These are phyloP conservation scores for baker's yeast (Saccharomyces cerevisiae) DNA, from an alignment of 805 yeast genomes.

Conservation along the genomic window DNA sequence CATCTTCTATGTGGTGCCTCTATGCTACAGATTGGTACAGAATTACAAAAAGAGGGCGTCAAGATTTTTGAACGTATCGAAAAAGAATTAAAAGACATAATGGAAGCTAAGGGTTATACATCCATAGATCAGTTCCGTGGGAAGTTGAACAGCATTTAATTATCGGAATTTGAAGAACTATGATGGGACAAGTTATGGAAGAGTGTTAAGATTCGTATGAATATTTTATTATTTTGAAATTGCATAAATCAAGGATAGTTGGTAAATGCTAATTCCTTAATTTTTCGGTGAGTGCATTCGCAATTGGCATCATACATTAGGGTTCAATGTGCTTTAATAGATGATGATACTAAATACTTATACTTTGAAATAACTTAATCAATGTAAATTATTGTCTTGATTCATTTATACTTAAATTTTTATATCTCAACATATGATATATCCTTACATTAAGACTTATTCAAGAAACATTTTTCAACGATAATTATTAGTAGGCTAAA, in stretches of 20 bases:
- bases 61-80: slow-evolving; percentile 21
- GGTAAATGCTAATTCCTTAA: neutral
- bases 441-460: too few relatives aligned
- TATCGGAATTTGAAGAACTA: neutral
- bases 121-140: slow-evolving; percentile 29
- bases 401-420: too few relatives aligned
- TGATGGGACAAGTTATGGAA: neutral
- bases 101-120: slow-evolving; percentile 23
- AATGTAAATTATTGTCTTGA: too few relatives aligned
- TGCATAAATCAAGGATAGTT: neutral
- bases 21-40: slow-evolving; percentile 28
- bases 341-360: too few relatives aligned
- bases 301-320: neutral
- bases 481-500: too few relatives aligned
- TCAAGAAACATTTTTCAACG: too few relatives aligned
- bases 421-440: too few relatives aligned
- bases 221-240: neutral
- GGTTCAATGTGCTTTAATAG: too few relatives aligned
- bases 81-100: slow-evolving; percentile 17
- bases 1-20: slow-evolving; percentile 28
- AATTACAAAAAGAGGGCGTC: slow-evolving; percentile 23
- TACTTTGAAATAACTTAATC: too few relatives aligned
- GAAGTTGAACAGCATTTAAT: slow-evolving; percentile 18
- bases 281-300: neutral
- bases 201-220: neutral